A percentile compares a stretch with the other conserved stretches of the same genome.
Conservation (phyloP, 2,329 filamentous ascomycete species). For the Trichoderma sp. region DNA sequence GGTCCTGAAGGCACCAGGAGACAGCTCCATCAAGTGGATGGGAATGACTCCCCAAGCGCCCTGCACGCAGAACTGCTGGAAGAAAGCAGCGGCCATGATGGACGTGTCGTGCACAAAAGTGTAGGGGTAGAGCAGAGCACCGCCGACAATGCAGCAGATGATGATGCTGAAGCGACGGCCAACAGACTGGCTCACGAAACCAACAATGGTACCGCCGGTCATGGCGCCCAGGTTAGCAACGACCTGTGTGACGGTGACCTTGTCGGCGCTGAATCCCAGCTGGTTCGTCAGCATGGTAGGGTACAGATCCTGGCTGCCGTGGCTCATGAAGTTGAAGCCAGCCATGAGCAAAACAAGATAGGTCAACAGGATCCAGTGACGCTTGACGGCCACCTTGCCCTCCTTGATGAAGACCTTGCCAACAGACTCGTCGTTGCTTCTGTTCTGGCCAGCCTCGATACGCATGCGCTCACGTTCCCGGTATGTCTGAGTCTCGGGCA, state of each 20-base stretch:
- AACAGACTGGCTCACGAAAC: constrained; percentile 66
- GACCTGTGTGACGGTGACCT: constrained; percentile 68
- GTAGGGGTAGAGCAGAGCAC: constrained; percentile 80
- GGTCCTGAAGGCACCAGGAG: constrained; percentile 68
- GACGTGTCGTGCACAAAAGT: constrained; percentile 61
- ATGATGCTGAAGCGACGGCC: constrained; percentile 69
- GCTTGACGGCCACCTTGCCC: constrained; percentile 72
- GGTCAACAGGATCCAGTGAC: constrained; percentile 75
- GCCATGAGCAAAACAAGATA: constrained; percentile 87
- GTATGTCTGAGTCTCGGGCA: constrained; percentile 78
- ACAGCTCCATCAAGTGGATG: constrained; percentile 75
- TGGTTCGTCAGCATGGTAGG: constrained; percentile 59
- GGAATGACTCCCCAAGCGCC: constrained; percentile 76
- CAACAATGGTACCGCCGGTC: constrained; percentile 62
- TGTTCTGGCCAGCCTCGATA: constrained; percentile 35
- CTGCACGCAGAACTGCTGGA: constrained; percentile 77
- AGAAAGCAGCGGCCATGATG: constrained; percentile 79
- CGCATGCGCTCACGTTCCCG: constrained; percentile 63
- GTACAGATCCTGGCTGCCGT: constrained; percentile 66
- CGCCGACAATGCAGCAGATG: constrained; percentile 61
- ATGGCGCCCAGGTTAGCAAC: constrained; percentile 71
- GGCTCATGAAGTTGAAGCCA: constrained; percentile 89
- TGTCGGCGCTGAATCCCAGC: constrained; percentile 49
- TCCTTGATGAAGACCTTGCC: constrained; percentile 65
- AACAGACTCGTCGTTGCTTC: constrained; percentile 36